Base-by-base conservation (phyloP, 2,329 filamentous ascomycete species). In the Exophiala bonariae region DNA sequence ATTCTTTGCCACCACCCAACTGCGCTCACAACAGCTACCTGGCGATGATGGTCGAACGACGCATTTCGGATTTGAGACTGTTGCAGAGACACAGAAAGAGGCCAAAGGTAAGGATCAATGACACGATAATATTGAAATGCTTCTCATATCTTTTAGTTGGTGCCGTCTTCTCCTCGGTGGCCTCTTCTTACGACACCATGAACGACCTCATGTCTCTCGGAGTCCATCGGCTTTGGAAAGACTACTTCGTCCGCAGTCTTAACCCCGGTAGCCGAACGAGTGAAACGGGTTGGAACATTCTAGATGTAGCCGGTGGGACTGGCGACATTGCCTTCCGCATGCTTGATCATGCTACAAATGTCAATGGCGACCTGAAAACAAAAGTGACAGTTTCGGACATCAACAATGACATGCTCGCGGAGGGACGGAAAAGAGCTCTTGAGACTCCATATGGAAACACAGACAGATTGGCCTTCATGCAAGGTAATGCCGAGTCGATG, bases 201-300 rank as follows among this genome's bases (percentile, higher is more conserved):
- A 99, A 99, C 73, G 93, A 99, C 68, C 80, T 97, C 59, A 99
- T 99, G 93, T 97, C 93, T 6, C 81, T 99, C 38, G 93, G 93
- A 45, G 91, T 96, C 72, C 93, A 99, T 69, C 87, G 93, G 34
- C 75, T 99, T 30, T 99, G 93, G 93, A 99, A 87, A 75, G 92
- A 97, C 71, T 85, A 96, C 72, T 99, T 97, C 68, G 92, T 99
- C 36, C 85, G 88, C 58, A 86, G 85, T 26, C 81, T 99, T 23
- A 93, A 96, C 66, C 92, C 93, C 0, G 91, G 91, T 56, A 79
- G 73, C 1, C 58, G 44, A 74, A 67, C 58, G 65, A 36, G 58
- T 23, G 61, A 64, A 9, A 66, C 73, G 42, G 78, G 79, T 52
- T 85, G 83, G 78, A 82, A 75, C 71, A 89, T 99, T 66, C 86